Base-by-base conservation (phyloP, 352 stramenopile genomes). In the Pythium brachiatum region DNA sequence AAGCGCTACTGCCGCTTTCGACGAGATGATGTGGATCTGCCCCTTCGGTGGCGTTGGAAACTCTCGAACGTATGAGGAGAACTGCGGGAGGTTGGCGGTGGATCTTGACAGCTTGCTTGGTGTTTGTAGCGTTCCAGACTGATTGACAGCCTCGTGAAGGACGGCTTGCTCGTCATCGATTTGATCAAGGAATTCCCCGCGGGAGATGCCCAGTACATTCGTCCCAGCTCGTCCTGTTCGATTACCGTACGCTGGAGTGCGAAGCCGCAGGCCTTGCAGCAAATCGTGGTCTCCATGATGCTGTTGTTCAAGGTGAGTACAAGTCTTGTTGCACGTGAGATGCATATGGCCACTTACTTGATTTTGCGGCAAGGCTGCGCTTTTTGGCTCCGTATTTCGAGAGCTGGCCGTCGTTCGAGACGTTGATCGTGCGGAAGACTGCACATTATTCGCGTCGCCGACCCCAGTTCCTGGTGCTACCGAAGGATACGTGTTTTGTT, bases 31-130 rank as follows among this genome's bases (percentile, higher is more conserved):
- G 18, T 70, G 68, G 31, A 88, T 75, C 7, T 65, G 62, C 15
- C 75, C 79, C 13, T 29, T 55, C 2, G 76, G 57, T 25, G 69
- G 67, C 36, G 63, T 81, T 8, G 76, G 65, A 54, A 85, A 88
- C 60, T 88, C 79, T 2, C 73, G 75, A 26, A 78, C 43, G 44
- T 86, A 86, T 20, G 76, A 74, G 3, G 34, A 47, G 41, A 77
- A 60, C 15, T 61, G 61, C 7, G 70, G 68, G 16, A 76, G 58
- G 34, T 53, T 67, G 9, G 53, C n/a, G 43, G 27, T 43, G 25
- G 16, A 25, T 53, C 18, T 48, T 23, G 26, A 34, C 9, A 2
- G 16, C 16, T 47, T 67, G 32, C 11, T 53, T 32, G 60, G 39
- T 18, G 43, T 62, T 31, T 61, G 21, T 7, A 57, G 29, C 39